phyloP scores from a whole-genome alignment of 331 rosid species.

The Saraca asoca region DNA sequence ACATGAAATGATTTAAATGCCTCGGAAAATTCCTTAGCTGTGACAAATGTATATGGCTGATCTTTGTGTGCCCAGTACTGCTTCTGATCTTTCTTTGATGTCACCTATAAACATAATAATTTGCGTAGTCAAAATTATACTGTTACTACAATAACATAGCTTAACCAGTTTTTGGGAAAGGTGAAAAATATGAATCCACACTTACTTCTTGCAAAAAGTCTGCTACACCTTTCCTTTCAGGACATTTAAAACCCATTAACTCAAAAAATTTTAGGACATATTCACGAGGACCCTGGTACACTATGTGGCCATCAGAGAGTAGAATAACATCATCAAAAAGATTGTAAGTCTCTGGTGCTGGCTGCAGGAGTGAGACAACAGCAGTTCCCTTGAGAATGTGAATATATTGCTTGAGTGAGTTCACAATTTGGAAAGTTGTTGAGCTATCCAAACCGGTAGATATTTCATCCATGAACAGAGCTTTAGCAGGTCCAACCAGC shows the following conservation, averaged over 20 bases:
- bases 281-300: constrained; percentile 69
- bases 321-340: constrained; percentile 70
- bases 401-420: constrained; percentile 54
- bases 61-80: constrained; percentile 64
- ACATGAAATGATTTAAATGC: constrained; percentile 55
- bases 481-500: constrained; percentile 70
- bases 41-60: constrained; percentile 54
- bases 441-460: constrained; percentile 81
- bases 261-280: constrained; percentile 57
- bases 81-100: constrained; percentile 71
- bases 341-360: constrained; percentile 74
- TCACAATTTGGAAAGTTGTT: constrained; percentile 70
- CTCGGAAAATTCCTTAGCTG: constrained; percentile 48
- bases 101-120: constrained; percentile 46
- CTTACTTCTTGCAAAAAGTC: constrained; percentile 75
- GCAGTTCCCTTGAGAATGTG: constrained; percentile 66
- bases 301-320: constrained; percentile 65
- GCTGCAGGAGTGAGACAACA: constrained; percentile 66
- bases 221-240: constrained; percentile 67
- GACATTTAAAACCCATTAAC: constrained; percentile 61
- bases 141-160: not conserved
- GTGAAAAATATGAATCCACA: constrained; percentile 9
- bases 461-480: constrained; percentile 72
- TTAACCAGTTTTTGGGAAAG: not conserved
- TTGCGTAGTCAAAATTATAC: not conserved